These are phyloP conservation scores for Mycena galericulata DNA, from an alignment of 768 basidiomycete genomes.

Conservation along the genomic window DNA sequence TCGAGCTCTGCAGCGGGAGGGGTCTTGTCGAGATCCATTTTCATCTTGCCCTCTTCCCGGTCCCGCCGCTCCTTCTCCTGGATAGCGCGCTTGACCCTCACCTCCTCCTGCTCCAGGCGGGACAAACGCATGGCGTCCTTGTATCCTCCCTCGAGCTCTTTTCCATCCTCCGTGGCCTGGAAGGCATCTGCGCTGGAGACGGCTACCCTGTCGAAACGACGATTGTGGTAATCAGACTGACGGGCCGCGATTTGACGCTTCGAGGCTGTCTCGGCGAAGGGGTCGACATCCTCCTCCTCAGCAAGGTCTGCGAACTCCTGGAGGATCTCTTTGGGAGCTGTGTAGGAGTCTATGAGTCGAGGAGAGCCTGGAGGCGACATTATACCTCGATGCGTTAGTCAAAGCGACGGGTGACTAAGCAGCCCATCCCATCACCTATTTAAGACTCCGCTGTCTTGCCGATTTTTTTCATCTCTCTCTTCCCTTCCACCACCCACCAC, in stretches of 20 bases:
- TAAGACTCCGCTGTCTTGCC: conserved; percentile 25
- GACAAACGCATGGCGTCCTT: conserved; percentile 96
- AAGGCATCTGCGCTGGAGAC: conserved; percentile 88
- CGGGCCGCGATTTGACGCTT: conserved; percentile 94
- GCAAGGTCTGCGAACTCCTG: conserved; percentile 95
- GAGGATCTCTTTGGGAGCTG: conserved; percentile 92
- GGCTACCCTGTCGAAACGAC: conserved; percentile 88
- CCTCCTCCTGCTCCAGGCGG: conserved; percentile 94
- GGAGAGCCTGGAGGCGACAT: conserved; percentile 72
- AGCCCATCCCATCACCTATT: conserved; percentile 36
- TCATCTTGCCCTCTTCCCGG: conserved; percentile 76
- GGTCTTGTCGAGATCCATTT: conserved; percentile 93
- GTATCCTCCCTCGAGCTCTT: conserved; percentile 87
- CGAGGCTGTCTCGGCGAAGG: conserved; percentile 92
- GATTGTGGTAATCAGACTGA: conserved; percentile 95
- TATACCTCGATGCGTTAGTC: conserved; percentile 49
- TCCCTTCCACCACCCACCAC: conserved; percentile 4
- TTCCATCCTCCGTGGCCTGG: conserved; percentile 72
- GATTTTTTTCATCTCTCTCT: conserved; percentile 35
- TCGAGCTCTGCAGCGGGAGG: conserved; percentile 86
- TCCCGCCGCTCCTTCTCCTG: conserved; percentile 90
- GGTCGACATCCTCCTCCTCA: conserved; percentile 93
- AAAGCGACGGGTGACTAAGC: conserved; percentile 11
- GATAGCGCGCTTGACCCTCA: conserved; percentile 82
- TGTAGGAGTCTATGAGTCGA: conserved; percentile 90